Evolutionary conservation across 2,329 filamentous ascomycete genomes (phyloP).

Genomic region (Aspergillus jensenii): DNA sequence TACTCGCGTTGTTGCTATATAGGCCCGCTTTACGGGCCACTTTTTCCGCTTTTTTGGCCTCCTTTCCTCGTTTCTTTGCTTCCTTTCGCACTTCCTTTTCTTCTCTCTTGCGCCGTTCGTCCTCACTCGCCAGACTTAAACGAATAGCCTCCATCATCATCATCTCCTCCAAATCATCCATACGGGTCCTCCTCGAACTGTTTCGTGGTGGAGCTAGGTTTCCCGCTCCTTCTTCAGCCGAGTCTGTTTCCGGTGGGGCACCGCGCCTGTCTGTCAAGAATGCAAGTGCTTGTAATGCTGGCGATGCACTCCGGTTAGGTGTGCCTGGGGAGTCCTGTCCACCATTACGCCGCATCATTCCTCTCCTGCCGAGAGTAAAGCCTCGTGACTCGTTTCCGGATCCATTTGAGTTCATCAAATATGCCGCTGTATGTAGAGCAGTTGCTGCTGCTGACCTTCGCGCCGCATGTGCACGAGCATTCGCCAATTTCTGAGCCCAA

Average conservation of each 20-base stretch:
- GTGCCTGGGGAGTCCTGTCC: slow-evolving; percentile 34
- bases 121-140: slow-evolving; percentile 85
- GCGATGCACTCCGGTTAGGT: slow-evolving; percentile 35
- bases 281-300: slow-evolving; percentile 47
- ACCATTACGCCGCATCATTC: slow-evolving; percentile 45
- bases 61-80: slow-evolving; percentile 81
- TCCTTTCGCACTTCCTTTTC: slow-evolving; percentile 80
- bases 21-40: slow-evolving; percentile 64
- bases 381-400: slow-evolving; percentile 46
- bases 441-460: slow-evolving; percentile 89
- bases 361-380: slow-evolving; percentile 59
- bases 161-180: slow-evolving; percentile 92
- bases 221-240: slow-evolving; percentile 33
- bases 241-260: slow-evolving; percentile 35
- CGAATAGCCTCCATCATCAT: slow-evolving; percentile 99
- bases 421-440: slow-evolving; percentile 90
- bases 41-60: slow-evolving; percentile 72
- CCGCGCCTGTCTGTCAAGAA: slow-evolving; percentile 46
- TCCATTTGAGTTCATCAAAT: slow-evolving; percentile 68
- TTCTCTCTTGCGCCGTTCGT: slow-evolving; percentile 83
- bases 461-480: slow-evolving; percentile 80
- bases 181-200: slow-evolving; percentile 60
- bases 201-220: slow-evolving; percentile 45
- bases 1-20: slow-evolving; percentile 59
- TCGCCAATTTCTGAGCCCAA: slow-evolving; percentile 85